Percentiles rank a stretch among this genome's conserved stretches.
Conservation (phyloP, 148 eudicot genomes). For the Rhododendron ferrugineum region DNA sequence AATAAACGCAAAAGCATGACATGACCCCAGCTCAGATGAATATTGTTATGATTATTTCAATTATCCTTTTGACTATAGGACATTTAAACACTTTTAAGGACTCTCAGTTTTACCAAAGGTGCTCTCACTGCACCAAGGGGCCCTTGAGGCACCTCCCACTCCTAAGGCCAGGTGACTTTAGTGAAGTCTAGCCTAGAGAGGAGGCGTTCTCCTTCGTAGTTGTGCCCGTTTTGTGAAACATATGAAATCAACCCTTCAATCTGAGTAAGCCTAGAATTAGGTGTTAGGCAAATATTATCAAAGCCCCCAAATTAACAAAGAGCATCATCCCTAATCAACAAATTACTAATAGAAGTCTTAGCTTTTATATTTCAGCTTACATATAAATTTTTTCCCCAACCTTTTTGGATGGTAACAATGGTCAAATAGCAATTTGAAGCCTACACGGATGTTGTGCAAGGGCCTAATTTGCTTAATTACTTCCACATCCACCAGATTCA, state of each 20-base stretch:
- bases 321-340: background rate
- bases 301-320: background rate
- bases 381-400: background rate
- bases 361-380: background rate
- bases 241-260: background rate
- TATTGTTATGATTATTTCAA: background rate
- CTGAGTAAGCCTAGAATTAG: background rate
- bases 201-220: background rate
- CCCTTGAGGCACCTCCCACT: background rate
- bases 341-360: background rate
- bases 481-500: background rate
- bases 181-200: background rate
- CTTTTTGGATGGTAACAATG: background rate
- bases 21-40: background rate
- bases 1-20: background rate
- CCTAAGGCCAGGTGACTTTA: background rate
- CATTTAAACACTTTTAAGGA: background rate
- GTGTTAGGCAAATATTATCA: background rate
- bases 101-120: background rate
- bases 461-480: background rate
- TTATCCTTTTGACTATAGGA: background rate
- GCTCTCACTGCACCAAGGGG: background rate
- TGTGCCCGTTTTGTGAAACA: background rate
- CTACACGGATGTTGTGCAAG: background rate
- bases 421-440: background rate